Evolutionary conservation across 73 alveolate species (phyloP).

Genomic region (Tetrahymena borealis): DNA sequence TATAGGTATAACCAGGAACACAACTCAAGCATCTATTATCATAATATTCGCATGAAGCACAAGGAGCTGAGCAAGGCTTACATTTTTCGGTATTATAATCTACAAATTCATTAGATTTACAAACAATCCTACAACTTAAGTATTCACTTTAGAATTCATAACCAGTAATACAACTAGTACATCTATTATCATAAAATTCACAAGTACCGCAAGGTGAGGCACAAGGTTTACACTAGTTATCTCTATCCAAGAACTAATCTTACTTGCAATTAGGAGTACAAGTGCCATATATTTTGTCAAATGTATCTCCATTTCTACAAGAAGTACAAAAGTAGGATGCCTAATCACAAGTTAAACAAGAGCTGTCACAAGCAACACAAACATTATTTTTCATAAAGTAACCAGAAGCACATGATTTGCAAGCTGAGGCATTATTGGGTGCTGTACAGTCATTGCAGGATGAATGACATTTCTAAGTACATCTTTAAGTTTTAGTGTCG

Average conservation of each 20-base stretch:
- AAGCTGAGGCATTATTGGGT: no score
- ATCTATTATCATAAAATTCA: neutral
- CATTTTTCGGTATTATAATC: neutral
- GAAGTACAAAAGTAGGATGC: no score
- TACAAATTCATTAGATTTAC: neutral
- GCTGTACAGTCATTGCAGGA: no score
- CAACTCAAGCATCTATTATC: neutral
- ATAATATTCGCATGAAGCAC: neutral
- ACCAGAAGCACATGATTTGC: no score
- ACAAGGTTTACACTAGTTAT: neutral
- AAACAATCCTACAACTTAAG: neutral
- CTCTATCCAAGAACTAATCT: neutral
- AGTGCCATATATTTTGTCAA: neutral
- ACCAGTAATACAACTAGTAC: neutral
- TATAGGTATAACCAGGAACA: neutral
- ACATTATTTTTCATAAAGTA: no score
- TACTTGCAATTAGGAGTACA: neutral
- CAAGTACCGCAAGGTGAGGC: neutral
- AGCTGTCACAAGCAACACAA: no score
- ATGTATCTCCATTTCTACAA: no score
- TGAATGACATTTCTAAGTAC: no score
- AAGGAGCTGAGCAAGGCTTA: neutral
- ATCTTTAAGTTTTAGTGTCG: no score
- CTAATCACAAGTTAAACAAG: no score
- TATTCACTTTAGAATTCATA: neutral